Evolutionary conservation across 1,284 basidiomycete genomes (phyloP), one percentile per base, ranked within the genome.

Genomic region (Salmacisia buchloeana): DNA sequence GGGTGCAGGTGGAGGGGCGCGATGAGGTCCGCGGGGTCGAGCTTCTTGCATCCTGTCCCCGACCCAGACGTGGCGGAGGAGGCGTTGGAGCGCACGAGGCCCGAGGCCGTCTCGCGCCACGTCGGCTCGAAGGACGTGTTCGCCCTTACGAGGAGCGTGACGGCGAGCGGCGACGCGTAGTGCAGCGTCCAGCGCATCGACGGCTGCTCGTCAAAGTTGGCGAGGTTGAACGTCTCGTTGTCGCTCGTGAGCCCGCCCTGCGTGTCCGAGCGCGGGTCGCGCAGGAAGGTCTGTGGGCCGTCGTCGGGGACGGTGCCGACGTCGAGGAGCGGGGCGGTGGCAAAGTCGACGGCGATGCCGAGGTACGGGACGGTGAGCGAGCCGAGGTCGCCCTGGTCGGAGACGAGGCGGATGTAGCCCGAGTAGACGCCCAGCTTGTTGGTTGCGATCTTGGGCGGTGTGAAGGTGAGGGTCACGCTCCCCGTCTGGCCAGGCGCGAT

Each of bases 401-500:
- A 54, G 29, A 33, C 34, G 2, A 54, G 25, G 29, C 34, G 49
- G 25, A 54, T 31, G 21, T 54, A 54, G 3, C 49, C 49, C 15
- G 49, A 54, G 80, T 83, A 87, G 54, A 87, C 82, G 5, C 86
- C 86, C 75, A 84, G 83, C 2, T 83, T 82, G 9, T 81, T 74
- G 0, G 82, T 69, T 64, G 85, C 82, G 33, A 84, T 70, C 2
- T 81, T 82, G 0, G 86, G 87, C 0, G 83, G 77, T 0, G 76
- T 77, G 72, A 84, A 80, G 41, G 64, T 70, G 23, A 78, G 80
- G 7, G 68, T 74, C 59, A 83, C 71, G 23, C 68, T 63, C 54
- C 74, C 73, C 0, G 71, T 74, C 13, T 75, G 70, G 7, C 81
- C 80, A 2, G 82, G 77, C n/a, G 65, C 67, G 3, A 83, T 74